Evolutionary conservation across 345 rosid genomes (phyloP).

Genomic region (Crucihimalaya himalaica): DNA sequence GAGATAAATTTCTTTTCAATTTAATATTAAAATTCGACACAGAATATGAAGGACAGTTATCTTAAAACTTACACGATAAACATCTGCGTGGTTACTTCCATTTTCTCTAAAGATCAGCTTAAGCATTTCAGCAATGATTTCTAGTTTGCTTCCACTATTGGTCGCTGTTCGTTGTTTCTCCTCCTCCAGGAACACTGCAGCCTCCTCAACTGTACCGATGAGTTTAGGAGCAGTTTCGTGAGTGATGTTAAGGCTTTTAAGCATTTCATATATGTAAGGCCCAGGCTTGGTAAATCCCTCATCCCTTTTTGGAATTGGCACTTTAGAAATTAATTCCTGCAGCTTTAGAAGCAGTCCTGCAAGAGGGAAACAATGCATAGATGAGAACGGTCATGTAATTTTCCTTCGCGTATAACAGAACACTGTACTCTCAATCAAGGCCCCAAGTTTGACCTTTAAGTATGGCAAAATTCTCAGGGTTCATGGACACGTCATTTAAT

Average conservation of each 20-base stretch:
- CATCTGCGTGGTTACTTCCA: constrained; percentile 58
- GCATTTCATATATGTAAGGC: constrained; percentile 80
- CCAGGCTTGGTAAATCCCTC: constrained; percentile 93
- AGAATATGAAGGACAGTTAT: constrained; percentile 12
- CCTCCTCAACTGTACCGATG: constrained; percentile 70
- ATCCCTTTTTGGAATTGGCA: constrained; percentile 76
- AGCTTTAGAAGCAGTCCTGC: constrained; percentile 91
- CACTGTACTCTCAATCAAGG: constrained; percentile 10
- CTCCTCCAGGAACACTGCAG: constrained; percentile 71
- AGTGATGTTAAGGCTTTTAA: constrained; percentile 78
- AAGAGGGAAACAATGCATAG: constrained; percentile 28
- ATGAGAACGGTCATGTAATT: constrained; percentile 13
- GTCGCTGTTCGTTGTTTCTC: constrained; percentile 59
- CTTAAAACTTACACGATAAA: constrained; percentile 72
- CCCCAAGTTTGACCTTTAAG: constrained; percentile 62
- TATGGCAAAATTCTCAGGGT: constrained; percentile 90
- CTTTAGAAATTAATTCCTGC: constrained; percentile 78
- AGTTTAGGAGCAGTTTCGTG: constrained; percentile 75
- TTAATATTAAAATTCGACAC: background rate
- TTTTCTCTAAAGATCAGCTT: constrained; percentile 69
- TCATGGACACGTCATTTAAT: constrained; percentile 65
- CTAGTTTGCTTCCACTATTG: constrained; percentile 65
- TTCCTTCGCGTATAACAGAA: constrained; percentile 7
- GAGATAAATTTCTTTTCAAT: constrained; percentile 13
- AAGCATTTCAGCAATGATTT: constrained; percentile 70